These are phyloP conservation scores for Aspergillus aculeatinus DNA, from an alignment of 2,329 filamentous ascomycete species.

Conservation along the genomic window DNA sequence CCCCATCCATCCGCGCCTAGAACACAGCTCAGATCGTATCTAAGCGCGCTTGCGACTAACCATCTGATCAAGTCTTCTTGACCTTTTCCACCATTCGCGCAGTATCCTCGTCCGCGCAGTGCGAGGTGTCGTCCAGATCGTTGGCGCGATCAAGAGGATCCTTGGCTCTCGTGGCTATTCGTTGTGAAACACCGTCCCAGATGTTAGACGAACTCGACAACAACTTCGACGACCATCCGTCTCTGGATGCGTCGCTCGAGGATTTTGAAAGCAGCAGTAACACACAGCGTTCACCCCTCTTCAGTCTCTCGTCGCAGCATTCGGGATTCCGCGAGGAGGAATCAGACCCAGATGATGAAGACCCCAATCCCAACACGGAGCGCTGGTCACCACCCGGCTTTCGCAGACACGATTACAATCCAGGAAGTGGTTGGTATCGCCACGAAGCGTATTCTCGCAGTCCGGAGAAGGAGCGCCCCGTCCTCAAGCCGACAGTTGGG, in stretches of 20 bases:
- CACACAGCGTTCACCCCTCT: constrained; percentile 50
- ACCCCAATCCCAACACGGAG: constrained; percentile 40
- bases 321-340: constrained; percentile 62
- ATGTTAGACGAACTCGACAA: constrained; percentile 50
- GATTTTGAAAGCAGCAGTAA: constrained; percentile 59
- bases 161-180: constrained; percentile 24
- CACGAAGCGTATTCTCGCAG: constrained; percentile 50
- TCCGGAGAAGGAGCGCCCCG: constrained; percentile 37
- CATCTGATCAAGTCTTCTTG: constrained; percentile 7
- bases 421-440: constrained; percentile 58
- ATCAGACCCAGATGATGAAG: constrained; percentile 45
- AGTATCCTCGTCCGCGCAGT: constrained; percentile 6
- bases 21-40: constrained; percentile 1
- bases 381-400: constrained; percentile 68
- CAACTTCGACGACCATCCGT: constrained; percentile 59
- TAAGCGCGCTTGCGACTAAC: constrained; percentile 24
- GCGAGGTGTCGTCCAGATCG: constrained; percentile 11
- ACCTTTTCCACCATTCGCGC: constrained; percentile 11
- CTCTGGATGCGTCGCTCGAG: constrained; percentile 60
- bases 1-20: not conserved
- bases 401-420: constrained; percentile 49
- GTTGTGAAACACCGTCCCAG: constrained; percentile 36
- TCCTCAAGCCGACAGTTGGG: constrained; percentile 41
- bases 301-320: constrained; percentile 58
- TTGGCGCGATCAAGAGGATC: constrained; percentile 27